These are phyloP conservation scores for Rubroshorea leprosula DNA, from an alignment of 345 rosid genomes.

Conservation along the genomic window DNA sequence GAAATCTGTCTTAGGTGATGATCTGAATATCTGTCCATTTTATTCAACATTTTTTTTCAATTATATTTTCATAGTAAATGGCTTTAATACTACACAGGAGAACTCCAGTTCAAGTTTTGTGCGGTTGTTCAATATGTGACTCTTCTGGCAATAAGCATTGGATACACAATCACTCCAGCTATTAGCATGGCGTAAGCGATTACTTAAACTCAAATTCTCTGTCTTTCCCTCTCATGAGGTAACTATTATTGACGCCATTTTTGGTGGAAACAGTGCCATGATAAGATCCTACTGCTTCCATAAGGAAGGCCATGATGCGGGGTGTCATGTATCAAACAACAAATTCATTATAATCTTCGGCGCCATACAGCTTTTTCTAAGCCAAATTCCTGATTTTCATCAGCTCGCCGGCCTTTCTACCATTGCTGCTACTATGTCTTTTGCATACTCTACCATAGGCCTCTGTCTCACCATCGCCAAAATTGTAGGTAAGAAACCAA, in stretches of 20 bases:
- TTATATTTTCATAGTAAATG: too few species aligned
- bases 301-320: slow-evolving; percentile 5
- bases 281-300: slow-evolving; percentile 31
- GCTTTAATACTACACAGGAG: too few species aligned
- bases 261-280: slow-evolving; percentile 21
- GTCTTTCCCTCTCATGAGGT: too few species aligned
- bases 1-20: slow-evolving; percentile 27
- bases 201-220: neutral
- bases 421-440: slow-evolving; percentile 36
- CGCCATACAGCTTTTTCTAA: slow-evolving; percentile 30
- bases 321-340: slow-evolving; percentile 24
- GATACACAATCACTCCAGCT: slow-evolving; percentile 34
- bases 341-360: slow-evolving; percentile 22
- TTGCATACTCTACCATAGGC: slow-evolving; percentile 29
- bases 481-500: too few species aligned
- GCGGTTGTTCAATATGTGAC: slow-evolving; percentile 19
- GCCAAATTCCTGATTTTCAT: slow-evolving; percentile 46
- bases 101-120: slow-evolving; percentile 12
- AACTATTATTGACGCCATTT: too few species aligned
- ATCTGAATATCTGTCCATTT: neutral
- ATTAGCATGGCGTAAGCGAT: slow-evolving; percentile 28
- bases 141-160: slow-evolving; percentile 27
- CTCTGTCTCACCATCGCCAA: slow-evolving; percentile 25
- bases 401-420: slow-evolving; percentile 29
- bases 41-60: neutral